Evolutionary conservation across 2,329 filamentous ascomycete genomes (phyloP), one percentile per base, ranked within the genome.

Genomic region (Blastomyces silverae): DNA sequence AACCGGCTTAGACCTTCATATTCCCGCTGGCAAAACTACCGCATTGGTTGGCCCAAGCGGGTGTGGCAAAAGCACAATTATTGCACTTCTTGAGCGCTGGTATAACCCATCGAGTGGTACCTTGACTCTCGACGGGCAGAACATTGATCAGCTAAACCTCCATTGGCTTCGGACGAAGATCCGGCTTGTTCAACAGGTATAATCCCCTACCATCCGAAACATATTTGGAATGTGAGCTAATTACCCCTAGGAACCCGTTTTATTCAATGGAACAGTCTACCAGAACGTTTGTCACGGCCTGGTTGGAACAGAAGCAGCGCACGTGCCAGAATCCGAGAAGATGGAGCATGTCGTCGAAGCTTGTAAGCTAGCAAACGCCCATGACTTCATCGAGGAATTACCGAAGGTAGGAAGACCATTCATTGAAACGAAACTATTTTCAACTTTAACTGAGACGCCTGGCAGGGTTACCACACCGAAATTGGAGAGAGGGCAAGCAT

Each of bases 401-500:
- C 90, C 92, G 0, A 88, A 95, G 68, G 62, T 63, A 57, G 5
- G 62, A 39, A 44, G 39, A 10, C 8, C 39, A 28, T 31, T 48
- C n/a, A 31, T 4, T 4, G 17, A 46, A 17, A 20, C 2, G 13
- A 46, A 44, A 46, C 4, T 63, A 39, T 42, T 25, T 50, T 34
- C 22, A 50, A 34, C 4, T 37, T 55, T 56, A 22, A 56, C 61
- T 59, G 22, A 58, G 22, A 58, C 34, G n/a, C 22, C 34, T 62
- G 42, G 25, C 22, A 63, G 62, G 89, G 89, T 11, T 96, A 96
- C 71, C 84, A 94, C 70, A 96, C 92, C 0, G 87, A 92, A 69
- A 91, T 96, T 22, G 92, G 92, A 65, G 90, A 96, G 76, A 86
- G 91, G 67, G 92, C 91, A 10, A 92, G 94, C 73, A 80, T 95